These are phyloP conservation scores for Fusarium abutilonis DNA, from an alignment of 2,329 filamentous ascomycete species.

Conservation along the genomic window DNA sequence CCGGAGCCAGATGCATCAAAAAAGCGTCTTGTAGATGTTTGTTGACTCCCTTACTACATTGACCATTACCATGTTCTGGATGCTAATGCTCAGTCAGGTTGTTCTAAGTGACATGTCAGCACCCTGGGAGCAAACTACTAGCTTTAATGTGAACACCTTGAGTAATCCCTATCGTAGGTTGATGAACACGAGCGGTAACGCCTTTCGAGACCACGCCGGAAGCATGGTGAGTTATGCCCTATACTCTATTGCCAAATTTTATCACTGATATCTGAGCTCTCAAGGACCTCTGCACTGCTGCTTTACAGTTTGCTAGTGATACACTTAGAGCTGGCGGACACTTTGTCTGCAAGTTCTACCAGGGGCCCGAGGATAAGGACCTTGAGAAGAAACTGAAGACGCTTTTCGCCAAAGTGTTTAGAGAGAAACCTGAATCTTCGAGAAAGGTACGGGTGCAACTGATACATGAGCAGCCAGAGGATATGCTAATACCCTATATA, in stretches of 20 bases:
- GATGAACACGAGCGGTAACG: constrained; percentile 96
- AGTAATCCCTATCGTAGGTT: constrained; percentile 97
- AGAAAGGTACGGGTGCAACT: constrained; percentile 68
- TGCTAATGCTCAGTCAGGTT: constrained; percentile 60
- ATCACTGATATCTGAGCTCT: background rate
- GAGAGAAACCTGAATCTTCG: constrained; percentile 93
- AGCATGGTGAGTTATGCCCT: constrained; percentile 80
- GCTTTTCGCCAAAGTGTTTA: constrained; percentile 81
- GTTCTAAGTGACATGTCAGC: constrained; percentile 99
- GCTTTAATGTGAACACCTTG: constrained; percentile 86
- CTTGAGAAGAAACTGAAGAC: constrained; percentile 78
- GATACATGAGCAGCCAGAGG: background rate
- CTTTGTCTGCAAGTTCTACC: constrained; percentile 98
- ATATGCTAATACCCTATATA: constrained; percentile 30
- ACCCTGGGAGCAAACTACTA: constrained; percentile 86
- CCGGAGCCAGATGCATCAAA: constrained; percentile 34
- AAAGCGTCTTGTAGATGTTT: constrained; percentile 73
- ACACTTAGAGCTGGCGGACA: constrained; percentile 84
- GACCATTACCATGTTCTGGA: background rate
- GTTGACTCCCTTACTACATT: constrained; percentile 37
- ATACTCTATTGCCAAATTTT: no score
- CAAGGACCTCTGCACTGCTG: constrained; percentile 89
- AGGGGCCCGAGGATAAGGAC: constrained; percentile 84
- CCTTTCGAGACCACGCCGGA: constrained; percentile 86
- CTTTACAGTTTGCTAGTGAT: constrained; percentile 84